A percentile compares a stretch with the other conserved stretches of the same genome.
Conservation (phyloP, 208 protist species). For the Leishmania mexicana region DNA sequence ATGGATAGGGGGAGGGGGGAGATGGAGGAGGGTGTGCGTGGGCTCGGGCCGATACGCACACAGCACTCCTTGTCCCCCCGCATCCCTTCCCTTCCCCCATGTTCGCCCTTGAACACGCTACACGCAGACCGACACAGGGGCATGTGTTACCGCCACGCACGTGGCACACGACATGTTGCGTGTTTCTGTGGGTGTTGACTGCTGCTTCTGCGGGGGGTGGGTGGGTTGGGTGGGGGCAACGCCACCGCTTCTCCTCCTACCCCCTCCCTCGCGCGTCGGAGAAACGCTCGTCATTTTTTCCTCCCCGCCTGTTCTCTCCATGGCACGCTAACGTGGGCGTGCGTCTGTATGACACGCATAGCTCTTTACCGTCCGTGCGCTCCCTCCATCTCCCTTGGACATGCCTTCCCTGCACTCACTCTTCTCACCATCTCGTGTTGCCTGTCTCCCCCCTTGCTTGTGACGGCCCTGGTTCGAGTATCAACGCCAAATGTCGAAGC, state of each 20-base stretch:
- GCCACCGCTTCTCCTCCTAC: background rate
- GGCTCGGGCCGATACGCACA: background rate
- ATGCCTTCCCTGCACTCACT: background rate
- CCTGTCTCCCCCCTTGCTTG: background rate
- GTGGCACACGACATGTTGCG: background rate
- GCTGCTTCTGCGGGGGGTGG: background rate
- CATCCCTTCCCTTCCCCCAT: background rate
- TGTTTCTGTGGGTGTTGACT: background rate
- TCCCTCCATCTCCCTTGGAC: conserved; percentile 10
- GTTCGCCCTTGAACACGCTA: background rate
- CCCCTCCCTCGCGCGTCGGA: background rate
- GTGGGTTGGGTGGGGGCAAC: background rate
- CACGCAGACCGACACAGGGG: background rate
- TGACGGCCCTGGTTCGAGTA: background rate
- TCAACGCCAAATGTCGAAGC: background rate
- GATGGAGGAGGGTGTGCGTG: background rate
- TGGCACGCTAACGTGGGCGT: background rate
- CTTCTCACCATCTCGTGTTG: background rate
- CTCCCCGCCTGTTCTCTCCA: background rate
- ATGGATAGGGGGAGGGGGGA: background rate
- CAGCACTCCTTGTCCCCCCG: background rate
- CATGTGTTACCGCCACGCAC: background rate
- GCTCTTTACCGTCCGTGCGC: background rate
- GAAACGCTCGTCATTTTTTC: background rate
- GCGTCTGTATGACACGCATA: background rate